These are phyloP conservation scores for Phytophthora brassicae DNA, from an alignment of 352 stramenopile species.

Conservation along the genomic window DNA sequence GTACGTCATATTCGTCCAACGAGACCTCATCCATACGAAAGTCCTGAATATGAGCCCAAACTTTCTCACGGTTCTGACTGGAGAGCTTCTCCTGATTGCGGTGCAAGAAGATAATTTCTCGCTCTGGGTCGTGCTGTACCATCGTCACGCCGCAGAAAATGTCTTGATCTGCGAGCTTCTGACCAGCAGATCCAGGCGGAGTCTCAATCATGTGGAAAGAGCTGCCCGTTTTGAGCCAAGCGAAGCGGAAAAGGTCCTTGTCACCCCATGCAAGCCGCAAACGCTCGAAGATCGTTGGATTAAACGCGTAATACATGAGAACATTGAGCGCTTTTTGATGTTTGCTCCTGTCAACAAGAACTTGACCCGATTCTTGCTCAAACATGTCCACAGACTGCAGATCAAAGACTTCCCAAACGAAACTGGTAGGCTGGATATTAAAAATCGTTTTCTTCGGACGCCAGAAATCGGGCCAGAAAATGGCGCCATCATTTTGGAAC, in stretches of 20 bases:
- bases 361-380: conserved; percentile 78
- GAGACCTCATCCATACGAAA: conserved; percentile 38
- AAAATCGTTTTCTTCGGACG: conserved; percentile 68
- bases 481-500: conserved; percentile 47
- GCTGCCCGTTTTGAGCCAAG: conserved; percentile 70
- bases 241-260: conserved; percentile 81
- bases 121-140: conserved; percentile 61
- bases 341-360: conserved; percentile 56
- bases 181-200: conserved; percentile 47
- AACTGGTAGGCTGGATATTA: conserved; percentile 61
- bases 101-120: conserved; percentile 57
- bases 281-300: conserved; percentile 43
- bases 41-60: conserved; percentile 57
- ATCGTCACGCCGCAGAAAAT: conserved; percentile 75
- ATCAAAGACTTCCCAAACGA: conserved; percentile 73
- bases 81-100: conserved; percentile 64
- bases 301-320: conserved; percentile 67
- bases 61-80: conserved; percentile 34
- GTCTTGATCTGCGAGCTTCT: conserved; percentile 42
- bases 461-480: conserved; percentile 88
- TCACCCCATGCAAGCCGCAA: conserved; percentile 70
- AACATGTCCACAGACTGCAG: conserved; percentile 67
- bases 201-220: conserved; percentile 61
- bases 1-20: conserved; percentile 54
- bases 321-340: conserved; percentile 54